Evolutionary conservation across 352 stramenopile genomes (phyloP).

Genomic region (Phytophthora tubulina): DNA sequence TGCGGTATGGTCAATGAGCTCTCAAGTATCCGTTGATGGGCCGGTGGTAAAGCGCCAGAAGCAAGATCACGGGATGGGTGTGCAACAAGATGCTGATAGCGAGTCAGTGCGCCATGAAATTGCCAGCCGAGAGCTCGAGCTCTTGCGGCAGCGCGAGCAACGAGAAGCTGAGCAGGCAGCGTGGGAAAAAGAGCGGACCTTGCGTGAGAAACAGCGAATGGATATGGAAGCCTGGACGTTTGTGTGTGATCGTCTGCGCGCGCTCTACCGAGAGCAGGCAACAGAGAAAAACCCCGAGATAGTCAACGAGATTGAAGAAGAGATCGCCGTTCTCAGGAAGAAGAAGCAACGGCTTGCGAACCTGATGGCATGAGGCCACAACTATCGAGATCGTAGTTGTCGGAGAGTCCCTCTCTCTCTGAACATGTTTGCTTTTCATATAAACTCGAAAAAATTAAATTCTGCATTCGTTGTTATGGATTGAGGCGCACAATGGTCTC

Average conservation of each 20-base stretch:
- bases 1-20: slow-evolving; percentile 8
- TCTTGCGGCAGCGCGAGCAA: slow-evolving; percentile 41
- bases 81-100: slow-evolving; percentile 1
- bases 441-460: neutral
- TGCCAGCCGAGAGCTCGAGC: slow-evolving; percentile 40
- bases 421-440: neutral
- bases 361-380: slow-evolving; percentile 25
- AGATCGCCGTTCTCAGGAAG: slow-evolving; percentile 47
- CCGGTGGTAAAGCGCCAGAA: slow-evolving; percentile 25
- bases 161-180: slow-evolving; percentile 41
- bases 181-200: slow-evolving; percentile 44
- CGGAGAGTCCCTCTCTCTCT: neutral
- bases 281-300: slow-evolving; percentile 38
- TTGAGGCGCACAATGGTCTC: neutral
- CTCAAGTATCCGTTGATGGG: slow-evolving; percentile 14
- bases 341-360: slow-evolving; percentile 46
- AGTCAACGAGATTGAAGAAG: slow-evolving; percentile 41
- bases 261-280: slow-evolving; percentile 41
- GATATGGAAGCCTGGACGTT: slow-evolving; percentile 48
- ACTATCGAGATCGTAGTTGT: too few species aligned
- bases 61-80: slow-evolving; percentile 6
- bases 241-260: slow-evolving; percentile 47
- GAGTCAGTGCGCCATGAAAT: slow-evolving; percentile 37
- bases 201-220: slow-evolving; percentile 44
- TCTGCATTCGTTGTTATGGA: slow-evolving; percentile 6